Evolutionary conservation across 805 yeast genomes (phyloP).

Genomic region (Candida berthetii): DNA sequence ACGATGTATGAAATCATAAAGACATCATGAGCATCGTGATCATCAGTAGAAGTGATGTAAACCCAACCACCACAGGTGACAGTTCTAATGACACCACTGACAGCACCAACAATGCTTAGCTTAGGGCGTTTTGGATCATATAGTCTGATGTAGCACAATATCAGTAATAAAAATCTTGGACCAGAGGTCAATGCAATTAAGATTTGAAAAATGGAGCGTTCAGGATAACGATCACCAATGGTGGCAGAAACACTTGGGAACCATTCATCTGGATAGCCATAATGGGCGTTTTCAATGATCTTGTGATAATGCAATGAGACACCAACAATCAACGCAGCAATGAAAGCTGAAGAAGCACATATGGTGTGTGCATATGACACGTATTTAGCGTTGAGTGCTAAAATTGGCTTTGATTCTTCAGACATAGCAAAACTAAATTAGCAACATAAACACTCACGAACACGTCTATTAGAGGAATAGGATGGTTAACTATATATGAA

Average conservation of each 20-base stretch:
- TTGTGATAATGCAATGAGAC: constrained; percentile 75
- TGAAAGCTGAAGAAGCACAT: constrained; percentile 69
- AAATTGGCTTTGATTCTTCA: constrained; percentile 10
- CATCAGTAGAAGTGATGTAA: constrained; percentile 93
- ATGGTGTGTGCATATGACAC: constrained; percentile 69
- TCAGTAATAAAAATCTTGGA: constrained; percentile 70
- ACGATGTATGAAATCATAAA: constrained; percentile 91
- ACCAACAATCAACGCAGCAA: constrained; percentile 71
- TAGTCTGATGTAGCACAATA: constrained; percentile 45
- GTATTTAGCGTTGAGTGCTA: constrained; percentile 52
- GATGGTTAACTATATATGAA: too few species aligned
- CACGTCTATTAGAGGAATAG: not conserved
- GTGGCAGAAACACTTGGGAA: constrained; percentile 97
- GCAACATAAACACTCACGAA: not conserved
- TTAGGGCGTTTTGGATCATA: constrained; percentile 23
- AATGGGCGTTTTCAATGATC: constrained; percentile 81
- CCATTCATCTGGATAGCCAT: constrained; percentile 97
- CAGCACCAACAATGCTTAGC: constrained; percentile 35
- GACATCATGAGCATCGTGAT: constrained; percentile 92
- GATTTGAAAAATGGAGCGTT: constrained; percentile 85
- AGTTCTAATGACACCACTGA: constrained; percentile 79
- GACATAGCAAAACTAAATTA: not conserved
- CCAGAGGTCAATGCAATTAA: constrained; percentile 91
- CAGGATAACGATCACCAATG: constrained; percentile 96
- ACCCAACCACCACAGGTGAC: constrained; percentile 99